These are phyloP conservation scores for Rutstroemia sp. DNA, from an alignment of 2,329 filamentous ascomycete genomes.

Conservation along the genomic window DNA sequence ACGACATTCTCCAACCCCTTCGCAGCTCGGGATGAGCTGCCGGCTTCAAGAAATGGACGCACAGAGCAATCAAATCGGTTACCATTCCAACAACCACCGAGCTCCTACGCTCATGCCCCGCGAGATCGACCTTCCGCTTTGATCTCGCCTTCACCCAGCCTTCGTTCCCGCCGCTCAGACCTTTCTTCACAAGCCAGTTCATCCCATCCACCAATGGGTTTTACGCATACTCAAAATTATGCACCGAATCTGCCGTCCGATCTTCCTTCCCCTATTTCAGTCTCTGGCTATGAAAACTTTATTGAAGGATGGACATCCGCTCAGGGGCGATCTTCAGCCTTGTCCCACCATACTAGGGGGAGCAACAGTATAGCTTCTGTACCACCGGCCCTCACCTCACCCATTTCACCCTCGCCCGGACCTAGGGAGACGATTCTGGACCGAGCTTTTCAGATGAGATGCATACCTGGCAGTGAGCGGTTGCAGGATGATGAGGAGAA, in stretches of 20 bases:
- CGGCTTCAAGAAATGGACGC: constrained; percentile 12
- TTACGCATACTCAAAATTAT: constrained; percentile 39
- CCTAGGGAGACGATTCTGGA: constrained; percentile 61
- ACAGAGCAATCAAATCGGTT: constrained; percentile 39
- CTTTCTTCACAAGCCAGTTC: constrained; percentile 39
- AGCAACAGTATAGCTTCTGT: constrained; percentile 48
- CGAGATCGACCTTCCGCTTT: constrained; percentile 41
- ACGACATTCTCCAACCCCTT: constrained; percentile 29
- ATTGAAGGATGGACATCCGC: constrained; percentile 55
- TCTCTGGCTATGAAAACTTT: constrained; percentile 46
- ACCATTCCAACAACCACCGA: constrained; percentile 38
- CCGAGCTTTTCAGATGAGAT: constrained; percentile 55
- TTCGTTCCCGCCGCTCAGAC: constrained; percentile 56
- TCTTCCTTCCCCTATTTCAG: constrained; percentile 46
- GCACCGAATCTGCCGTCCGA: constrained; percentile 43
- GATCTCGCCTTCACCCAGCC: constrained; percentile 50
- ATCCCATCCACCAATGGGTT: constrained; percentile 38
- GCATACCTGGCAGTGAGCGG: constrained; percentile 52
- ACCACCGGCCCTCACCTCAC: constrained; percentile 28
- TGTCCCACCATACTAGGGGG: constrained; percentile 46
- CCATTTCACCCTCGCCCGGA: constrained; percentile 34
- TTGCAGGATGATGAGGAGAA: constrained; percentile 50
- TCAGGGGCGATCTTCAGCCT: constrained; percentile 49
- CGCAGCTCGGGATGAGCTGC: constrained; percentile 15
- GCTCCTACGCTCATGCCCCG: constrained; percentile 32